Evolutionary conservation across 148 eudicot genomes (phyloP).

Genomic region (Rhododendron kiyosumense): DNA sequence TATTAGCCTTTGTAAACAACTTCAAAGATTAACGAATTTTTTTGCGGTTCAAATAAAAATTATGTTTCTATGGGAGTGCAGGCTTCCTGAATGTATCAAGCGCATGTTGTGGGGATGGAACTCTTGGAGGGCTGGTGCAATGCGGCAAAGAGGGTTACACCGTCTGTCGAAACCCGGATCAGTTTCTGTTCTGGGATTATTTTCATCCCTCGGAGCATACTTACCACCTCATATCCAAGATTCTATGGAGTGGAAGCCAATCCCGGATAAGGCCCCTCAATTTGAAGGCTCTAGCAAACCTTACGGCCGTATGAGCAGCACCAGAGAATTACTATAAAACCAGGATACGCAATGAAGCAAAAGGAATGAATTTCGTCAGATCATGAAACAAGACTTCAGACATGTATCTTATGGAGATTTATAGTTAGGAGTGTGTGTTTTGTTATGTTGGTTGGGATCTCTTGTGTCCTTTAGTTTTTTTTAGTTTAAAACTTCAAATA

Average conservation of each 20-base stretch:
- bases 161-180: constrained; percentile 37
- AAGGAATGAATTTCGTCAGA: neutral
- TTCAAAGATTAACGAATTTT: too few species aligned
- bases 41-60: neutral
- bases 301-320: neutral
- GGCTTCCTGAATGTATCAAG: constrained; percentile 36
- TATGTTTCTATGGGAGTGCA: constrained; percentile 2
- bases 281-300: constrained; percentile 37
- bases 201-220: constrained; percentile 57
- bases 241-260: constrained; percentile 35
- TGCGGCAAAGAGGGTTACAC: constrained; percentile 51
- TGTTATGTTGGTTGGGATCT: neutral
- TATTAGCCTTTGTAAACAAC: too few species aligned
- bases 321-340: neutral
- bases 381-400: neutral
- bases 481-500: too few species aligned
- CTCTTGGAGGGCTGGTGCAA: constrained; percentile 46
- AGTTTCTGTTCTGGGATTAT: constrained; percentile 55
- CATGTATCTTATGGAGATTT: neutral
- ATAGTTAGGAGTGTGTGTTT: neutral
- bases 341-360: neutral
- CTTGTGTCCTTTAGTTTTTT: neutral
- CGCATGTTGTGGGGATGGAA: constrained; percentile 62
- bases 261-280: constrained; percentile 38
- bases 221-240: constrained; percentile 42